phyloP scores from a whole-genome alignment of 306 rosid genomes.

The Alnus rubra region DNA sequence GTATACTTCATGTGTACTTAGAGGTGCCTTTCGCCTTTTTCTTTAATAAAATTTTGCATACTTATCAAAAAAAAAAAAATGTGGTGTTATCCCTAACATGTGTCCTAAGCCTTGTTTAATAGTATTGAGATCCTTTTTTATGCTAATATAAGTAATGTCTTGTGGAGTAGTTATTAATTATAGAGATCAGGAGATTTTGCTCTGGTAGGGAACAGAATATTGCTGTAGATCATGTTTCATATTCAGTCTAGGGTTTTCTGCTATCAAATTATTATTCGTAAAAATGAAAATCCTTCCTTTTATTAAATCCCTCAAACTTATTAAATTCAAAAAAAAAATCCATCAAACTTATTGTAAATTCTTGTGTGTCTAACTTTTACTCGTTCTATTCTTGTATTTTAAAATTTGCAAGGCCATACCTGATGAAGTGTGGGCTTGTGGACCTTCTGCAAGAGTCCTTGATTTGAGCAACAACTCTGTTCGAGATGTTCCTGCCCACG shows the following conservation, averaged over 20 bases:
- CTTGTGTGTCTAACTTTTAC: neutral
- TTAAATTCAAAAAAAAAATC: neutral
- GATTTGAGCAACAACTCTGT: constrained; percentile 66
- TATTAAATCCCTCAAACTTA: neutral
- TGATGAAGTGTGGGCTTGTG: constrained; percentile 76
- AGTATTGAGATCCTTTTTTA: neutral
- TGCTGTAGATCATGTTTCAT: constrained; percentile 19
- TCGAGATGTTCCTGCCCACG: constrained; percentile 49
- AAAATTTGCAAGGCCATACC: constrained; percentile 67
- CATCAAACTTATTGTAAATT: neutral
- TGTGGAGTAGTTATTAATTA: neutral
- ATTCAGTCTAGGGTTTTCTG: neutral
- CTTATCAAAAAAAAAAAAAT: too few relatives aligned
- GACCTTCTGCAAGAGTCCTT: constrained; percentile 63
- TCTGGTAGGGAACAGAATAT: neutral
- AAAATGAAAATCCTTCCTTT: neutral
- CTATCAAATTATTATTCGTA: neutral
- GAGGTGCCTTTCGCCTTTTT: too few relatives aligned
- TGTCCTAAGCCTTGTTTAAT: neutral
- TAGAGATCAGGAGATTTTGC: neutral
- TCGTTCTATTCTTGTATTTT: constrained; percentile 1
- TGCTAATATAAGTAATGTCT: neutral
- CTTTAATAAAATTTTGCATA: too few relatives aligned
- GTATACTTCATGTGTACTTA: too few relatives aligned
- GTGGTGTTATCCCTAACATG: too few relatives aligned